Conservation (phyloP, 345 rosid genomes). For the Gossypium turneri region DNA sequence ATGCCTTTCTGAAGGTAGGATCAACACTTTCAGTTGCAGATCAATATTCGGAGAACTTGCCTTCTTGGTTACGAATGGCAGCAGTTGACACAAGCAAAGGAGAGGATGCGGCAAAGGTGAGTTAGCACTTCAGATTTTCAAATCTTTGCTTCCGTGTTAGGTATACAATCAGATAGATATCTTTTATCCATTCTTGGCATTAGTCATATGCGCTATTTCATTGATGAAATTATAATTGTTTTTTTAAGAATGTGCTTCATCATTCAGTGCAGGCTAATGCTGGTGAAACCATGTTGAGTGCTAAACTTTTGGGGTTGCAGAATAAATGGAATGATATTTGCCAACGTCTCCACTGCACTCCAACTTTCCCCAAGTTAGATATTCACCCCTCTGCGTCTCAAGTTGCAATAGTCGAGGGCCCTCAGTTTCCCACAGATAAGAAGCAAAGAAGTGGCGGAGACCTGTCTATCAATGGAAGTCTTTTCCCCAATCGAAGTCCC, state of each 20-base stretch:
- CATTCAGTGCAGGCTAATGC: slow-evolving; percentile 58
- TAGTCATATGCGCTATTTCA: background rate
- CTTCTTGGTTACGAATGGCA: slow-evolving; percentile 46
- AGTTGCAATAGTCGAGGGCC: slow-evolving; percentile 22
- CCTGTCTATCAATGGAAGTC: slow-evolving; percentile 14
- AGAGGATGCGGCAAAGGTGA: slow-evolving; percentile 37
- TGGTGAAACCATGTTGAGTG: slow-evolving; percentile 34
- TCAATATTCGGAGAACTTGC: slow-evolving; percentile 37
- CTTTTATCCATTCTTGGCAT: background rate
- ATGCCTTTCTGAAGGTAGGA: slow-evolving; percentile 32
- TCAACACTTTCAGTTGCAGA: slow-evolving; percentile 38
- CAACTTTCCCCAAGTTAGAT: slow-evolving; percentile 32
- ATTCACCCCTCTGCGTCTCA: slow-evolving; percentile 28
- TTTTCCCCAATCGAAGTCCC: slow-evolving; percentile 13
- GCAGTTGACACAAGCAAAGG: slow-evolving; percentile 37
- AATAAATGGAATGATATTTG: slow-evolving; percentile 61
- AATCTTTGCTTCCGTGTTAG: slow-evolving; percentile 6
- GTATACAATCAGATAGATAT: background rate
- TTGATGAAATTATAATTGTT: slow-evolving; percentile 5
- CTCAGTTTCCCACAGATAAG: slow-evolving; percentile 8
- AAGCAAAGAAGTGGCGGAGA: slow-evolving; percentile 20
- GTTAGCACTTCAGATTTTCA: slow-evolving; percentile 18
- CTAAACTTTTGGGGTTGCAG: slow-evolving; percentile 35
- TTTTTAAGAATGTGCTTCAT: slow-evolving; percentile 39
- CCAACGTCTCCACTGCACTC: slow-evolving; percentile 45